Percentiles rank a stretch among this genome's conserved stretches.
These are phyloP conservation scores for Coix lacrymajobi DNA, from an alignment of 176 grass and related monocot genomes.

Conservation along the genomic window DNA sequence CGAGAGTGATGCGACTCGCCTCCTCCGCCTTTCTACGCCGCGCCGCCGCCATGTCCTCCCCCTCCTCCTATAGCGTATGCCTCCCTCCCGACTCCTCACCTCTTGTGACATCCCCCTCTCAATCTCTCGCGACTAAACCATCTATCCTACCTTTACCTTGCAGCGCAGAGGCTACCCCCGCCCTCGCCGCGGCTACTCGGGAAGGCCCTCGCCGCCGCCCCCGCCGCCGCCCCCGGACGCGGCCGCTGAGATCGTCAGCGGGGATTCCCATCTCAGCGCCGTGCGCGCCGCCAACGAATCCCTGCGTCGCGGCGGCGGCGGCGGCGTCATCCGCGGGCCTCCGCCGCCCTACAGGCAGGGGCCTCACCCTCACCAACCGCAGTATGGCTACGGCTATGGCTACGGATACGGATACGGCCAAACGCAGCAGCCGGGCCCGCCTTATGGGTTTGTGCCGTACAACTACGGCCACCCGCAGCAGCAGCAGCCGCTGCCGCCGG, in stretches of 20 bases:
- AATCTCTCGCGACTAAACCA: constrained; percentile 16
- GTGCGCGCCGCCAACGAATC: constrained; percentile 40
- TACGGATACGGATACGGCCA: constrained; percentile 24
- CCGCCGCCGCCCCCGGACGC: background rate
- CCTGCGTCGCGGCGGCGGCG: constrained; percentile 13
- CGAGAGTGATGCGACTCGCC: constrained; percentile 29
- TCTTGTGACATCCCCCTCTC: background rate
- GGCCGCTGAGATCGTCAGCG: constrained; percentile 22
- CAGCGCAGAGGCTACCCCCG: constrained; percentile 41
- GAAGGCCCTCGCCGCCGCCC: background rate
- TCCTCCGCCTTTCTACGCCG: constrained; percentile 19
- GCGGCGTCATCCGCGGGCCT: background rate
- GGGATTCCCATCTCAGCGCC: constrained; percentile 32
- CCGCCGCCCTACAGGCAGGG: constrained; percentile 24
- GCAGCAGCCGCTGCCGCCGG: constrained; percentile 4
- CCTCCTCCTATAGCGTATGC: constrained; percentile 33
- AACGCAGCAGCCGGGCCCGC: background rate
- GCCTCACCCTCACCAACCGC: background rate
- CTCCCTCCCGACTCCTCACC: background rate
- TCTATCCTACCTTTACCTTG: background rate
- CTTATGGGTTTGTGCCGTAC: constrained; percentile 35
- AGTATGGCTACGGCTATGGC: constrained; percentile 11
- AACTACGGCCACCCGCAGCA: constrained; percentile 33
- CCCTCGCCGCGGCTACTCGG: constrained; percentile 16
- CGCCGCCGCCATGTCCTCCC: constrained; percentile 37